Evolutionary conservation across 2,329 filamentous ascomycete genomes (phyloP).

Genomic region (Trichocomaceae sp.): DNA sequence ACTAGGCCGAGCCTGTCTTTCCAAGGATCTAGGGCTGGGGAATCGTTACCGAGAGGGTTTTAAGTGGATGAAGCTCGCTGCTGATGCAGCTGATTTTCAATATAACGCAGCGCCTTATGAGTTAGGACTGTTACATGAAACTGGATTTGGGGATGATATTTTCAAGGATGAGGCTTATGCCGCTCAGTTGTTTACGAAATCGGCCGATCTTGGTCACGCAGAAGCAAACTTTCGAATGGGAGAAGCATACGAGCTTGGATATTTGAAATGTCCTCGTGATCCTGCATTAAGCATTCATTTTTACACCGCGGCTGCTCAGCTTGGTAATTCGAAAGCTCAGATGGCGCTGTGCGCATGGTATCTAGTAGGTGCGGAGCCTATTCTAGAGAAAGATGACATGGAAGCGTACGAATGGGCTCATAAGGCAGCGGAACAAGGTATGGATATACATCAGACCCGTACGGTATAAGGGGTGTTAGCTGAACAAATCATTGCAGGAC

Average conservation of each 20-base stretch:
- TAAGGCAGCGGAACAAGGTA: conserved; percentile 78
- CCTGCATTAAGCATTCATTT: conserved; percentile 94
- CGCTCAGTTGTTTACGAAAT: conserved; percentile 87
- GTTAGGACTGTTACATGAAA: conserved; percentile 79
- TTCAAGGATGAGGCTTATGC: conserved; percentile 88
- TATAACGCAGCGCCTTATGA: conserved; percentile 93
- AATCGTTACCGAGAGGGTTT: conserved; percentile 84
- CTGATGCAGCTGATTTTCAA: conserved; percentile 81
- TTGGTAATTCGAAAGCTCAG: conserved; percentile 80
- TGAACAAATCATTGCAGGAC: conserved; percentile 24
- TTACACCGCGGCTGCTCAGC: conserved; percentile 86
- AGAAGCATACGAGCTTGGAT: conserved; percentile 94
- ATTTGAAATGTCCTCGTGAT: conserved; percentile 78
- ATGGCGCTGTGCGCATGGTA: conserved; percentile 99
- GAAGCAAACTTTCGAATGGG: conserved; percentile 84
- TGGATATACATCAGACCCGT: conserved; percentile 29
- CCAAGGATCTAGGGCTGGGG: conserved; percentile 75
- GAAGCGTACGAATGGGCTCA: conserved; percentile 96
- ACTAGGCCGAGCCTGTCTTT: conserved; percentile 81
- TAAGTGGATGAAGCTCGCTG: conserved; percentile 92
- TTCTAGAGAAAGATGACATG: conserved; percentile 88
- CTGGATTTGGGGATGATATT: conserved; percentile 87
- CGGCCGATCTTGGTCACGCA: conserved; percentile 82
- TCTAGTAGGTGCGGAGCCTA: conserved; percentile 84
- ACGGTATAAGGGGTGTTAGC: conserved; percentile 1